A percentile compares a stretch with the other conserved stretches of the same genome.
These are phyloP conservation scores for Penicillium sp. DNA, from an alignment of 2,329 filamentous ascomycete genomes.

Conservation along the genomic window DNA sequence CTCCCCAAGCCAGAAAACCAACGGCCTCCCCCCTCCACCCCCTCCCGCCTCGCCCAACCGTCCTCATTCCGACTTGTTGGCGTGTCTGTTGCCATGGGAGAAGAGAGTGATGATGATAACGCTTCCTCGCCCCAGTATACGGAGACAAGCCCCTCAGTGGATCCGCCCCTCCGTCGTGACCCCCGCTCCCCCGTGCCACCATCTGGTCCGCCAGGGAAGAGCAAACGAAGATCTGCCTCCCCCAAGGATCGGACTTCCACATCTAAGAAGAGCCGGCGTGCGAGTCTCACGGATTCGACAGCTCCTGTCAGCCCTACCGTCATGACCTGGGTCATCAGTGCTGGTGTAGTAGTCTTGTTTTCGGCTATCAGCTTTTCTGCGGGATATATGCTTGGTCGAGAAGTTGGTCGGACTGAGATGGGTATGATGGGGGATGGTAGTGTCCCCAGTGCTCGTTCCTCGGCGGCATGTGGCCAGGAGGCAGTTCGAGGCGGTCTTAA, in stretches of 20 bases:
- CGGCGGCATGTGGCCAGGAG: conserved; percentile 46
- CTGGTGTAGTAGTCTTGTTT: conserved; percentile 63
- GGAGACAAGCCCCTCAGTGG: conserved; percentile 20
- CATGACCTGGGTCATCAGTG: conserved; percentile 65
- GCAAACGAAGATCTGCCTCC: conserved; percentile 34
- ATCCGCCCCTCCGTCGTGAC: conserved; percentile 24
- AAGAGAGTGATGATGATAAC: conserved; percentile 31
- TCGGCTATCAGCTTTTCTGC: conserved; percentile 65
- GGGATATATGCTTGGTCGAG: conserved; percentile 61
- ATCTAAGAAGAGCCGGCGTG: conserved; percentile 37
- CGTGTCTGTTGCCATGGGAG: conserved; percentile 58
- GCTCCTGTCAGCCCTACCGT: conserved; percentile 56
- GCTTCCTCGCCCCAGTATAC: conserved; percentile 16
- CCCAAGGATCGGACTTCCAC: conserved; percentile 40
- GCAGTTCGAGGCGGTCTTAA: conserved; percentile 46
- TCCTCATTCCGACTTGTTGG: conserved; percentile 59
- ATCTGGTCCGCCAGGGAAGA: conserved; percentile 20
- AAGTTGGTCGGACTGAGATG: conserved; percentile 56
- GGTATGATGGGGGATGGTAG: conserved; percentile 29
- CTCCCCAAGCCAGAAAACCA: conserved; percentile 61
- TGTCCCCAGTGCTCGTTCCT: conserved; percentile 32
- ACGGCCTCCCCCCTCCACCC: conserved; percentile 27
- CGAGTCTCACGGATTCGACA: conserved; percentile 30
- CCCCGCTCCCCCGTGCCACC: conserved; percentile 21
- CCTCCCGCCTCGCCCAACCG: conserved; percentile 42